A percentile compares a stretch with the other conserved stretches of the same genome.
These are phyloP conservation scores for Ambrosia trifida DNA, from an alignment of 129 eudicot species.

Conservation along the genomic window DNA sequence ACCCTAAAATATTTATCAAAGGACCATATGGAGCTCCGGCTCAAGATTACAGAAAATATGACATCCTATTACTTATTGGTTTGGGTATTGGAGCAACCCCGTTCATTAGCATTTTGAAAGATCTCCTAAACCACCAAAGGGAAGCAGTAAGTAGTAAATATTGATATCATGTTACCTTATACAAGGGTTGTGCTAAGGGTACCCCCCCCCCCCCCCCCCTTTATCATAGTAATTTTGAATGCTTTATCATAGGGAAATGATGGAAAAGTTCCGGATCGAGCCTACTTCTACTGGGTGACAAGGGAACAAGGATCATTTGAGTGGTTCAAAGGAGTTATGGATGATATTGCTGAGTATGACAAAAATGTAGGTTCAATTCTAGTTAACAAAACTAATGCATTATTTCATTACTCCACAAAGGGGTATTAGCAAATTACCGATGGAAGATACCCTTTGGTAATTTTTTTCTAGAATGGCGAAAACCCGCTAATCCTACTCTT, in stretches of 20 bases:
- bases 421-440: too few relatives aligned
- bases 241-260: constrained; percentile 21
- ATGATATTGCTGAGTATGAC: constrained; percentile 85
- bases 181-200: too few relatives aligned
- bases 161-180: neutral
- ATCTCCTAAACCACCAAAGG: constrained; percentile 56
- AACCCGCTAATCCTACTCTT: too few relatives aligned
- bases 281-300: constrained; percentile 97
- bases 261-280: constrained; percentile 67
- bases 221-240: constrained; percentile 20
- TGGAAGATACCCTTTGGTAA: too few relatives aligned
- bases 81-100: constrained; percentile 99
- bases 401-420: too few relatives aligned
- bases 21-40: constrained; percentile 98
- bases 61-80: constrained; percentile 76
- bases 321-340: constrained; percentile 99
- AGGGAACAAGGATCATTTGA: constrained; percentile 96
- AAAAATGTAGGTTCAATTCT: constrained; percentile 45
- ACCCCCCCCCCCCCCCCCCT: too few relatives aligned
- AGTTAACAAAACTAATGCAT: neutral
- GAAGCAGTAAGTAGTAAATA: constrained; percentile 27
- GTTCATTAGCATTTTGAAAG: constrained; percentile 84
- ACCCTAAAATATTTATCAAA: constrained; percentile 61
- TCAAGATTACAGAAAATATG: constrained; percentile 76
- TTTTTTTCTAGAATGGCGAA: too few relatives aligned